phyloP scores from a whole-genome alignment of 441 rosid genomes.

The Caryocar brasiliense region DNA sequence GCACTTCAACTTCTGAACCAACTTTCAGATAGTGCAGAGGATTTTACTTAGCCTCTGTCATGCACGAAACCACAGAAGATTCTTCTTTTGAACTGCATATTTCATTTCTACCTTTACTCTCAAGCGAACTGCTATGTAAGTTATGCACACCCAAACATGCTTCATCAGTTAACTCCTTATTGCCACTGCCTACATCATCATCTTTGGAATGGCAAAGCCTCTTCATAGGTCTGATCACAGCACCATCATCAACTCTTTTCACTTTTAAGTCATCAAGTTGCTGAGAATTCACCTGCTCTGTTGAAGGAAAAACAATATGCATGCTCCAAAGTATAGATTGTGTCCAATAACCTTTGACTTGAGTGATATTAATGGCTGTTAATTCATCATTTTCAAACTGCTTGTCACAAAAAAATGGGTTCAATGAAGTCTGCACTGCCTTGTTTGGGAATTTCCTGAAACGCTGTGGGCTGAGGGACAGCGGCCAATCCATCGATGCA shows the following conservation, averaged over 20 bases:
- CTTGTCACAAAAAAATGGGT: constrained; percentile 52
- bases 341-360: constrained; percentile 66
- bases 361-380: constrained; percentile 58
- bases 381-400: constrained; percentile 42
- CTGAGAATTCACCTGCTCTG: constrained; percentile 15
- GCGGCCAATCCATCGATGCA: constrained; percentile 84
- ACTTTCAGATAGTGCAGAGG: constrained; percentile 21
- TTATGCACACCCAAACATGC: constrained; percentile 4
- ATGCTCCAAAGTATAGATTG: constrained; percentile 45
- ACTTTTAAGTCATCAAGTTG: constrained; percentile 11
- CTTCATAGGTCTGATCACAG: constrained; percentile 39
- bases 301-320: constrained; percentile 18
- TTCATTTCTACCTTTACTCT: constrained; percentile 15
- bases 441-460: constrained; percentile 36
- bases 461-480: constrained; percentile 64
- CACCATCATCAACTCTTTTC: constrained; percentile 21
- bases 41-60: constrained; percentile 13
- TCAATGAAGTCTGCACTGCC: constrained; percentile 17
- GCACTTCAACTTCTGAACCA: constrained; percentile 63
- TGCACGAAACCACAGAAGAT: constrained; percentile 10
- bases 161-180: constrained; percentile 8
- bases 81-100: constrained; percentile 12
- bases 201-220: constrained; percentile 28
- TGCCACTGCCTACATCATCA: constrained; percentile 4
- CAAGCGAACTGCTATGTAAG: not conserved